phyloP scores from a whole-genome alignment of 2,329 filamentous ascomycete genomes.

The Paracamarosporium sp. region DNA sequence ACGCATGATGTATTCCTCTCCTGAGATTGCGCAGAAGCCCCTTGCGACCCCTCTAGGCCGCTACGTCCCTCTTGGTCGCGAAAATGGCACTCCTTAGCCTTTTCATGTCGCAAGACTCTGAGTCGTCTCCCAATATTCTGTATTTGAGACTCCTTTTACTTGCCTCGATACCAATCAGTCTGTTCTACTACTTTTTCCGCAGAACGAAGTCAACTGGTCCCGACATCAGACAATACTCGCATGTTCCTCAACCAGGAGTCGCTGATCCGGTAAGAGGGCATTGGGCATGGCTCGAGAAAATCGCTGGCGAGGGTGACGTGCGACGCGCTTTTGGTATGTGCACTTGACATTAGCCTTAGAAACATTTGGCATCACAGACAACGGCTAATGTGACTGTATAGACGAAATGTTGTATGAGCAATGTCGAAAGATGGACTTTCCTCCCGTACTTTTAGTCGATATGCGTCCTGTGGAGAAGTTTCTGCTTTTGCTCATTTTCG shows the following conservation, averaged over 20 bases:
- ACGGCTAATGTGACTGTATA: background rate
- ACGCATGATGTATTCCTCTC: background rate
- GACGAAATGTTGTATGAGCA: slow-evolving; percentile 27
- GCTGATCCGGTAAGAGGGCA: slow-evolving; percentile 22
- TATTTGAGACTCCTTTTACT: slow-evolving; percentile 1
- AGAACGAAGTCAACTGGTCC: background rate
- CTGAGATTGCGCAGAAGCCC: too few relatives aligned
- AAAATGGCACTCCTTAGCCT: slow-evolving; percentile 2
- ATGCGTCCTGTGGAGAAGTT: slow-evolving; percentile 24
- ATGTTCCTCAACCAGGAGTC: slow-evolving; percentile 24
- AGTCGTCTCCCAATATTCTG: background rate
- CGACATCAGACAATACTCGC: slow-evolving; percentile 20
- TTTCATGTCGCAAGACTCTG: background rate
- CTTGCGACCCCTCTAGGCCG: background rate
- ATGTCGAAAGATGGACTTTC: slow-evolving; percentile 19
- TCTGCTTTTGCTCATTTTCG: slow-evolving; percentile 18
- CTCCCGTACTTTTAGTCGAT: slow-evolving; percentile 23
- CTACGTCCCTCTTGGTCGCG: background rate
- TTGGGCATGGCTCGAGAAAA: slow-evolving; percentile 25
- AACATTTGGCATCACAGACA: background rate
- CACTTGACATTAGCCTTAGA: too few relatives aligned
- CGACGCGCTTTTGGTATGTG: slow-evolving; percentile 17
- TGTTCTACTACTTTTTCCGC: background rate
- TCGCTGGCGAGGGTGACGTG: slow-evolving; percentile 19
- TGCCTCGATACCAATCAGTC: background rate